Evolutionary conservation across 495 filamentous ascomycete genomes (phyloP).

Genomic region (Trichoderma orchidacearum): DNA sequence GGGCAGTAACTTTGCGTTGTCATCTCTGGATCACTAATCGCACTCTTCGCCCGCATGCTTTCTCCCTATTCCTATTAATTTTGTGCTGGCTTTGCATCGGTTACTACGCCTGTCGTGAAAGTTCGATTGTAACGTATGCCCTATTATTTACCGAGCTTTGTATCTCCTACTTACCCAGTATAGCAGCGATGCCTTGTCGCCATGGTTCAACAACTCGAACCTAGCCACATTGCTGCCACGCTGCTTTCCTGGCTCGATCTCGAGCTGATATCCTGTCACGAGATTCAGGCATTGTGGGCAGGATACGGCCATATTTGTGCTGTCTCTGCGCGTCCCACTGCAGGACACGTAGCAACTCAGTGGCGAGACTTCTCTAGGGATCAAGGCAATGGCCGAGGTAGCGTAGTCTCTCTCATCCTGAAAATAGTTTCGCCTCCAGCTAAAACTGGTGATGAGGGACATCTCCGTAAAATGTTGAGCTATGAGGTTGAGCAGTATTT

Average conservation of each 20-base stretch:
- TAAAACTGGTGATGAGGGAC: constrained; percentile 18
- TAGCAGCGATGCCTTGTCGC: too few species aligned
- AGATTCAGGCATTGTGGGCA: constrained; percentile 26
- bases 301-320: constrained; percentile 30
- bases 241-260: constrained; percentile 15
- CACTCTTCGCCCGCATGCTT: too few species aligned
- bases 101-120: too few species aligned
- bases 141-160: too few species aligned
- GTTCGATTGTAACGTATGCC: too few species aligned
- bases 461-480: constrained; percentile 32
- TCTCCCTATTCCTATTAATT: too few species aligned
- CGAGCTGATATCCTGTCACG: constrained; percentile 12
- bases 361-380: constrained; percentile 2
- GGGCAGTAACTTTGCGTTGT: too few species aligned
- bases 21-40: too few species aligned
- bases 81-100: too few species aligned
- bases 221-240: constrained; percentile 6
- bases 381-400: not conserved
- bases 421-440: constrained; percentile 23
- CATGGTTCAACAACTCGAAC: constrained; percentile 9
- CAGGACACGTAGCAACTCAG: constrained; percentile 3
- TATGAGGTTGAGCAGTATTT: constrained; percentile 35
- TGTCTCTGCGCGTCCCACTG: constrained; percentile 14
- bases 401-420: constrained; percentile 11
- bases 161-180: too few species aligned